These are phyloP conservation scores for Hyphopichia wangnamkhiaoensis DNA, from an alignment of 1,139 yeast genomes.

Conservation along the genomic window DNA sequence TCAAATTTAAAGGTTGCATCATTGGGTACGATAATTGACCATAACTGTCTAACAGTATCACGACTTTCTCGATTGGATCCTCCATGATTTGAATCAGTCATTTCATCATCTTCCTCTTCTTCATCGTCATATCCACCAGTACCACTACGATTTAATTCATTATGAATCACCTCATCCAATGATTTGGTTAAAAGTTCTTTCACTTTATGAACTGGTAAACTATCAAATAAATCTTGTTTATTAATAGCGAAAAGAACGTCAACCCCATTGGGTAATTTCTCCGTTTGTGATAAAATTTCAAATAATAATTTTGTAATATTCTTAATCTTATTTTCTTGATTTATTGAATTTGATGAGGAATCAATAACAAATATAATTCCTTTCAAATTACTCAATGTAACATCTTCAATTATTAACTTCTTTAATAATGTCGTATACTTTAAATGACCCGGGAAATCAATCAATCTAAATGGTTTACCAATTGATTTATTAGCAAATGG, in stretches of 20 bases:
- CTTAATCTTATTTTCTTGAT: conserved; percentile 40
- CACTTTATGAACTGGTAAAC: conserved; percentile 68
- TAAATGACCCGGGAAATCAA: conserved; percentile 86
- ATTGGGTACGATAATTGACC: conserved; percentile 50
- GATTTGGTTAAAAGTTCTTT: conserved; percentile 61
- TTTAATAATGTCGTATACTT: conserved; percentile 60
- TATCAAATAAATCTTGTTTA: conserved; percentile 80
- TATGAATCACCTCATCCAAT: conserved; percentile 55
- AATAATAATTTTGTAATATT: conserved; percentile 56
- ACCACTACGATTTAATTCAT: conserved; percentile 38
- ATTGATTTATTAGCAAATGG: conserved; percentile 38
- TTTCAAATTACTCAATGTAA: conserved; percentile 46
- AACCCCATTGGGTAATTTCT: conserved; percentile 61
- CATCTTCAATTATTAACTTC: conserved; percentile 43
- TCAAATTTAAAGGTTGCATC: conserved; percentile 53
- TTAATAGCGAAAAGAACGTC: conserved; percentile 79
- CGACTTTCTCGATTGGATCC: too few species aligned
- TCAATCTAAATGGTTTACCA: conserved; percentile 44
- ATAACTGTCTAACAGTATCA: conserved; percentile 35
- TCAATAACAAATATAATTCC: conserved; percentile 77
- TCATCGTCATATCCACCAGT: conserved; percentile 38
- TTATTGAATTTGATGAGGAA: conserved; percentile 45
- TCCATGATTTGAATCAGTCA: conserved; percentile 15
- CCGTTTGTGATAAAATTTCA: conserved; percentile 57
- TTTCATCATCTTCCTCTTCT: conserved; percentile 20